Percentiles rank a stretch among this genome's conserved stretches.
These are phyloP conservation scores for Arabidopsis arenosa DNA, from an alignment of 345 rosid species.

Conservation along the genomic window DNA sequence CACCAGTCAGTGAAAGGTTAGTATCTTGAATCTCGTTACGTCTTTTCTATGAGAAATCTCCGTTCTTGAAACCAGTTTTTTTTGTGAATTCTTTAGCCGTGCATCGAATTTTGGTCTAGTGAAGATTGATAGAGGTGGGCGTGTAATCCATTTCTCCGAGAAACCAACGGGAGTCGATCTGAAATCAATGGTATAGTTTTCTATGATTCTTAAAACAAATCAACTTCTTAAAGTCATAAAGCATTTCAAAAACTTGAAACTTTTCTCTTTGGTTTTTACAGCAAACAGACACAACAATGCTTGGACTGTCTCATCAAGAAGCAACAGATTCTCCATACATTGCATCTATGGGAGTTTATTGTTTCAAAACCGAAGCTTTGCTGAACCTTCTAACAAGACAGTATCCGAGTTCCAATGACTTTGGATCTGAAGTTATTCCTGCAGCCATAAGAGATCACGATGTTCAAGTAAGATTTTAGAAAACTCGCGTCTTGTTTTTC, in stretches of 20 bases:
- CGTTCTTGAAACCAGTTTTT: not conserved
- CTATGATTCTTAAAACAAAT: not conserved
- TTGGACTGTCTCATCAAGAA: conserved; percentile 66
- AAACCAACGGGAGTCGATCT: conserved; percentile 73
- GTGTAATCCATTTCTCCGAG: conserved; percentile 66
- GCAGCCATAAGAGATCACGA: conserved; percentile 62
- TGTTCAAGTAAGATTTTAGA: conserved; percentile 61
- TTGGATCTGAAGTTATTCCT: conserved; percentile 88
- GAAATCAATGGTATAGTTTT: conserved; percentile 66
- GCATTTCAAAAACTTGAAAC: not conserved
- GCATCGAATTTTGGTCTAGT: conserved; percentile 82
- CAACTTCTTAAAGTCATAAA: not conserved
- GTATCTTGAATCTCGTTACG: conserved; percentile 19
- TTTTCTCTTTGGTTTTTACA: conserved; percentile 40
- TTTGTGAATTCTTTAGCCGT: conserved; percentile 54
- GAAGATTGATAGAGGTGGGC: conserved; percentile 71
- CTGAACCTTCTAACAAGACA: conserved; percentile 65
- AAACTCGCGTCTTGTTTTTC: not conserved
- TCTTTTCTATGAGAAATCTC: conserved; percentile 3
- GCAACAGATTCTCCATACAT: conserved; percentile 64
- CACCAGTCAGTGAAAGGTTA: conserved; percentile 42
- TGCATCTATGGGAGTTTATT: conserved; percentile 91
- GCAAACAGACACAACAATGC: conserved; percentile 68
- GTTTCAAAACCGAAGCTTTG: conserved; percentile 77
- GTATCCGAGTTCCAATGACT: conserved; percentile 78